Evolutionary conservation across 2,329 filamentous ascomycete genomes (phyloP).

Genomic region (Fusarium duplospermum): DNA sequence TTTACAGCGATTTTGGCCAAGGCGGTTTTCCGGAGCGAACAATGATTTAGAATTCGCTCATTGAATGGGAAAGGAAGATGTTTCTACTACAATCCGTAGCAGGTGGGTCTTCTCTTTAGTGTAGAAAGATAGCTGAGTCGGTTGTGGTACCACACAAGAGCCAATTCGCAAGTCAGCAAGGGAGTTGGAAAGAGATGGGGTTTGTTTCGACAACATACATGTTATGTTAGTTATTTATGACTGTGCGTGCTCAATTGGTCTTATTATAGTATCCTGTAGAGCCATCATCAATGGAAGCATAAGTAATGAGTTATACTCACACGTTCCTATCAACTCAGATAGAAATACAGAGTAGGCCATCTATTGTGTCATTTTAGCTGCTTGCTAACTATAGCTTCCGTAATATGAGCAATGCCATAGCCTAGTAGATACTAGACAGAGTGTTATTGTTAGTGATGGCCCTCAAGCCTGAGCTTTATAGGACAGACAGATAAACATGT

Average conservation of each 20-base stretch:
- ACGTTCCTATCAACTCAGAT: not conserved
- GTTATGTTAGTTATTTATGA: not conserved
- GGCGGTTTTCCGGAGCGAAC: not conserved
- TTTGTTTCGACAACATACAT: not conserved
- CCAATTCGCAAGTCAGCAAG: not conserved
- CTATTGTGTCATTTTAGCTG: no score
- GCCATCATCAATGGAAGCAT: not conserved
- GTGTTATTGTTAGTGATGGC: not conserved
- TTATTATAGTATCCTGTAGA: not conserved
- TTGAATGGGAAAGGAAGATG: not conserved
- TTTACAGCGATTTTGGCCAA: not conserved
- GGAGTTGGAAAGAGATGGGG: not conserved
- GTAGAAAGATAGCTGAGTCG: not conserved
- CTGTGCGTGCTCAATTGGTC: not conserved
- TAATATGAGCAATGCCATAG: not conserved
- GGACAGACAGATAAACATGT: not conserved
- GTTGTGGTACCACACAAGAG: not conserved
- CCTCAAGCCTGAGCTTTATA: no score
- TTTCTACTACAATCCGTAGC: no score
- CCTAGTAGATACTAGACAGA: not conserved
- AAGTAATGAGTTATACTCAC: not conserved
- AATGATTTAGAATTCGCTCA: not conserved
- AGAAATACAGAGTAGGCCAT: no score
- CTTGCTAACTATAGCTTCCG: accelerated
- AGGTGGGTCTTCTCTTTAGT: not conserved